Evolutionary conservation across 352 stramenopile species (phyloP).

Genomic region (Phytophthora cryptogea): DNA sequence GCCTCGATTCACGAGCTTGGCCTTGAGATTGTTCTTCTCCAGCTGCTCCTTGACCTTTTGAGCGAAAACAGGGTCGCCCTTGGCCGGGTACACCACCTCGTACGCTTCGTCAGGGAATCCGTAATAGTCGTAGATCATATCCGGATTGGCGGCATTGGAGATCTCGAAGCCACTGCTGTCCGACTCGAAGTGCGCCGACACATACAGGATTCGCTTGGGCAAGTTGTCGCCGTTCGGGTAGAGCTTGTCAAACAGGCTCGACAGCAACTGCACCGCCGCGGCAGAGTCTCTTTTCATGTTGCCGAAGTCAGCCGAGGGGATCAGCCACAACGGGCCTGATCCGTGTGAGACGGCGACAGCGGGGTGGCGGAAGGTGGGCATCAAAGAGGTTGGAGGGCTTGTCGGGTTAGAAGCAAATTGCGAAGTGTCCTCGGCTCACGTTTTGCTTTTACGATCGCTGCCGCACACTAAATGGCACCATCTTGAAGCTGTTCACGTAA

Average conservation of each 20-base stretch:
- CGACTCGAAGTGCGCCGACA: conserved; percentile 87
- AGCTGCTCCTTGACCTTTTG: conserved; percentile 67
- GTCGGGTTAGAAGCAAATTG: conserved; percentile 18
- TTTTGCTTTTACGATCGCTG: background rate
- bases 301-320: conserved; percentile 32
- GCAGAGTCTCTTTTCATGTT: conserved; percentile 24
- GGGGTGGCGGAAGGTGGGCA: conserved; percentile 33
- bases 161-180: conserved; percentile 43
- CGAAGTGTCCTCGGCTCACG: conserved; percentile 13
- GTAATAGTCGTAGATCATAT: conserved; percentile 91
- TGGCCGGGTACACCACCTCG: conserved; percentile 76
- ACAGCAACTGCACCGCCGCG: conserved; percentile 15
- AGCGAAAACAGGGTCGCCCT: conserved; percentile 69
- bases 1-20: conserved; percentile 53
- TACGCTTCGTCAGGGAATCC: conserved; percentile 88
- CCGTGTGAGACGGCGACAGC: conserved; percentile 51
- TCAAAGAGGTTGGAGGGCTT: background rate
- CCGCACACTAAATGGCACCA: conserved; percentile 9
- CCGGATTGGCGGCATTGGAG: conserved; percentile 46
- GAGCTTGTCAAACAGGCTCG: conserved; percentile 34
- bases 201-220: conserved; percentile 75
- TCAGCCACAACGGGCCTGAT: conserved; percentile 50
- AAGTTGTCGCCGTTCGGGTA: conserved; percentile 39
- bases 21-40: conserved; percentile 41
- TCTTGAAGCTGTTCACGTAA: conserved; percentile 28